Conservation (phyloP, 768 basidiomycete species). For the Hemileccinum impolitum region DNA sequence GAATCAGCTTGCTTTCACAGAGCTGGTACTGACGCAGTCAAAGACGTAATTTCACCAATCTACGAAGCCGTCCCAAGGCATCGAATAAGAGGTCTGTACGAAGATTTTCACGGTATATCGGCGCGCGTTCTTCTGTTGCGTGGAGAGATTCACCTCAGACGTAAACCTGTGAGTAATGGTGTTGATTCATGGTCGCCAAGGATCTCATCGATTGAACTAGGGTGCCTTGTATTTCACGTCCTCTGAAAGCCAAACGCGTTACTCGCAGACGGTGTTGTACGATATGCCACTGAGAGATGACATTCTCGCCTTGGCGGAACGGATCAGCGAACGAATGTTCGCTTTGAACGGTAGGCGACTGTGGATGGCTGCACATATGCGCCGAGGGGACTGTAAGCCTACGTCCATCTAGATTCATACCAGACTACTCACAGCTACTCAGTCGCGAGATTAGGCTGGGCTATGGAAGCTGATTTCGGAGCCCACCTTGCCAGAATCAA, state of each 20-base stretch:
- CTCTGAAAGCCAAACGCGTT: conserved; percentile 22
- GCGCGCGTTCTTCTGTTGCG: conserved; percentile 38
- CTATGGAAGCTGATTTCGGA: conserved; percentile 31
- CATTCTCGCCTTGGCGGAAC: conserved; percentile 29
- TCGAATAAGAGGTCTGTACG: conserved; percentile 35
- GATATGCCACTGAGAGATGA: conserved; percentile 24
- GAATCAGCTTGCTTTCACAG: conserved; percentile 28
- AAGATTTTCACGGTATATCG: conserved; percentile 35
- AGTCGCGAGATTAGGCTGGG: conserved; percentile 33
- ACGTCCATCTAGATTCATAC: background rate
- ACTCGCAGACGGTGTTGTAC: conserved; percentile 31
- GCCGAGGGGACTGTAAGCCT: conserved; percentile 41
- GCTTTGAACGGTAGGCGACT: conserved; percentile 27
- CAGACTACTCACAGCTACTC: background rate
- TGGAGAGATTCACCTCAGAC: conserved; percentile 36
- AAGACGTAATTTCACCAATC: conserved; percentile 36
- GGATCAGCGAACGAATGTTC: conserved; percentile 32
- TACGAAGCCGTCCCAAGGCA: conserved; percentile 32
- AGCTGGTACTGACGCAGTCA: conserved; percentile 35
- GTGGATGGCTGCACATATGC: conserved; percentile 47
- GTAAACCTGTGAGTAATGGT: conserved; percentile 35
- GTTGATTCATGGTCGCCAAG: background rate
- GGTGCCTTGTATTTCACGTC: conserved; percentile 35
- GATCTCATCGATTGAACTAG: conserved; percentile 14
- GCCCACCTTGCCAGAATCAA: conserved; percentile 35